Evolutionary conservation across 345 rosid species (phyloP).

Genomic region (Garcia nutans): DNA sequence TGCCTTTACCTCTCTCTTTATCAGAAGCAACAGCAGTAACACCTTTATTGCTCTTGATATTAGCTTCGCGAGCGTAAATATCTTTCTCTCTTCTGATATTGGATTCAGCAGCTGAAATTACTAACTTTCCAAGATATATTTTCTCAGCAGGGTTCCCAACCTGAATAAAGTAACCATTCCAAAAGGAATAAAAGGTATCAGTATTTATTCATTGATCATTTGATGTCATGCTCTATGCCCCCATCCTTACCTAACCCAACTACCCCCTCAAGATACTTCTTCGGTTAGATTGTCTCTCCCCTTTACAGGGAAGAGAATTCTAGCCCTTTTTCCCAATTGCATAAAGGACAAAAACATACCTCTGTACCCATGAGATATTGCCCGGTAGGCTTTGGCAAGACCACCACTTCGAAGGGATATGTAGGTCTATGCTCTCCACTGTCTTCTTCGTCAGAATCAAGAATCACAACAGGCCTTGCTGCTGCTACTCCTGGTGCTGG

Average conservation of each 20-base stretch:
- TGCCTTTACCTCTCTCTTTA: slow-evolving; percentile 51
- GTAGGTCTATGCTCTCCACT: slow-evolving; percentile 28
- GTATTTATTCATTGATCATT: background rate
- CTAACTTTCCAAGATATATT: slow-evolving; percentile 21
- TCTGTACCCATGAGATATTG: slow-evolving; percentile 22
- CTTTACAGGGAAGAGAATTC: background rate
- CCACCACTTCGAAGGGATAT: slow-evolving; percentile 45
- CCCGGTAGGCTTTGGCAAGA: slow-evolving; percentile 46
- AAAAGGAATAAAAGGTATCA: background rate
- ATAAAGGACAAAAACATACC: slow-evolving; percentile 35
- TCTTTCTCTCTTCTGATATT: slow-evolving; percentile 51
- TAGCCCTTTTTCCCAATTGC: background rate
- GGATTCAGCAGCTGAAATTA: slow-evolving; percentile 16
- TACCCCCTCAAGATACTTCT: background rate
- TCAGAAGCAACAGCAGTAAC: slow-evolving; percentile 30
- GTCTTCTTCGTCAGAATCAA: slow-evolving; percentile 80
- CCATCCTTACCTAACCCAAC: too few species aligned
- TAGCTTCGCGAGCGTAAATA: slow-evolving; percentile 48
- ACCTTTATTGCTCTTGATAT: slow-evolving; percentile 47
- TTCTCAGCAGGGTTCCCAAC: slow-evolving; percentile 18
- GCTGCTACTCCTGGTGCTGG: slow-evolving; percentile 11
- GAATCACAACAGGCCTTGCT: slow-evolving; percentile 41
- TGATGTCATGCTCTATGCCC: background rate
- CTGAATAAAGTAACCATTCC: slow-evolving; percentile 26
- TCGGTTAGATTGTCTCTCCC: background rate